Percentiles rank a stretch among this genome's conserved stretches.
Evolutionary conservation across 129 eudicot species (phyloP).

Genomic region (Flaveria ramosissima): DNA sequence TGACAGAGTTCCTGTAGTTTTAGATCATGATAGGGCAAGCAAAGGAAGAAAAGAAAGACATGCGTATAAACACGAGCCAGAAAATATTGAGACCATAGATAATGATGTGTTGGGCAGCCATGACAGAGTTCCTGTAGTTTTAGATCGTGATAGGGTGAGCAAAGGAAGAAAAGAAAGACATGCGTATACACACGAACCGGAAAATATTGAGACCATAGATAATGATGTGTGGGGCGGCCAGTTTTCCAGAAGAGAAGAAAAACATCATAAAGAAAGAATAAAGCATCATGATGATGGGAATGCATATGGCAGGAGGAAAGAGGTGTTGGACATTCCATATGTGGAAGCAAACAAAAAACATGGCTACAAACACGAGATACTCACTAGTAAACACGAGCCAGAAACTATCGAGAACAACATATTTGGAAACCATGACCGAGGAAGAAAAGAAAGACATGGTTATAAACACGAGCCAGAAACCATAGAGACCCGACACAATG

Average conservation of each 20-base stretch:
- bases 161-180: conserved; percentile 28
- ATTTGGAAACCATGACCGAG: conserved; percentile 3
- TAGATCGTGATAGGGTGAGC: conserved; percentile 23
- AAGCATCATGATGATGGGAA: conserved; percentile 26
- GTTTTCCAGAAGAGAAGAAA: conserved; percentile 36
- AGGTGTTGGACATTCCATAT: conserved; percentile 11
- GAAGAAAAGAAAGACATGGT: conserved; percentile 22
- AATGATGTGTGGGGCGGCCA: conserved; percentile 31
- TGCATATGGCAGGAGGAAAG: conserved; percentile 33
- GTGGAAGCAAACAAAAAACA: not conserved
- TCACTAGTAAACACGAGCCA: not conserved
- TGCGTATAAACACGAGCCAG: conserved; percentile 31
- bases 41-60: conserved; percentile 28
- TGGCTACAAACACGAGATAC: not conserved
- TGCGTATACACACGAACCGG: conserved; percentile 30
- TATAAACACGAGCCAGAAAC: conserved; percentile 38
- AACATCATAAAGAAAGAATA: conserved; percentile 34
- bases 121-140: conserved; percentile 20
- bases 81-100: conserved; percentile 28
- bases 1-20: conserved; percentile 20
- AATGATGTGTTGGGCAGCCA: conserved; percentile 31
- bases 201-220: conserved; percentile 26
- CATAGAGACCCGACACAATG: conserved; percentile 26
- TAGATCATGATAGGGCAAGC: conserved; percentile 23
- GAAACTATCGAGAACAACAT: conserved; percentile 27